Percentiles rank a stretch among this genome's conserved stretches.
These are phyloP conservation scores for Meredithiella fracta DNA, from an alignment of 2,329 filamentous ascomycete genomes.

Conservation along the genomic window DNA sequence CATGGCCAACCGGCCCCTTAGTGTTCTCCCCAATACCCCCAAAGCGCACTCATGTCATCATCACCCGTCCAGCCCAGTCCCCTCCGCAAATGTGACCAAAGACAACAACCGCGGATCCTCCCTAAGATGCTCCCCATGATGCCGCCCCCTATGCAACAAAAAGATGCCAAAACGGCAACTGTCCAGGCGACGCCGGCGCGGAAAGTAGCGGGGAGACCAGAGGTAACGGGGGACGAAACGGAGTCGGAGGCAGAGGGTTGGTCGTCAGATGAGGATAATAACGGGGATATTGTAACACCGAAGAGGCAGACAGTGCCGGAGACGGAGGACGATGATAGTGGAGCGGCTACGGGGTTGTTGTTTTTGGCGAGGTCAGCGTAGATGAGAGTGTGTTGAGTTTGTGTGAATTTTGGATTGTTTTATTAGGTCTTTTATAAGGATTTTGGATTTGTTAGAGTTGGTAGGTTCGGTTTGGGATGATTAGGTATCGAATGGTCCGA, in stretches of 20 bases:
- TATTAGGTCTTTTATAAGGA: too few relatives aligned
- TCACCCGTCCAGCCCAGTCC: conserved; percentile 7
- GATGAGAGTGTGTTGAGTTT: too few relatives aligned
- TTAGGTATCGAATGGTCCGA: background rate
- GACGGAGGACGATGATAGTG: conserved; percentile 22
- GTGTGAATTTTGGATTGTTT: too few relatives aligned
- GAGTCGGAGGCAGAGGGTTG: conserved; percentile 20
- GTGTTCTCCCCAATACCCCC: background rate
- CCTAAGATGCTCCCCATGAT: background rate
- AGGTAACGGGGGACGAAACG: conserved; percentile 10
- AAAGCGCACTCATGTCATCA: conserved; percentile 7
- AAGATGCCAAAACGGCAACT: background rate
- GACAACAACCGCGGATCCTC: background rate
- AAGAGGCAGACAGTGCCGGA: conserved; percentile 17
- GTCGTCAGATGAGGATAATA: background rate
- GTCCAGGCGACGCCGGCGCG: background rate
- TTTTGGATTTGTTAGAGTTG: too few relatives aligned
- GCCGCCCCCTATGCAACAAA: background rate
- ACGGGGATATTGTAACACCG: background rate
- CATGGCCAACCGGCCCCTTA: background rate
- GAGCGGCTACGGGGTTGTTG: conserved; percentile 24
- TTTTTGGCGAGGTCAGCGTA: conserved; percentile 14
- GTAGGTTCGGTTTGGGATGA: background rate
- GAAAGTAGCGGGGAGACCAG: background rate
- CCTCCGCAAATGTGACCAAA: conserved; percentile 1